These are phyloP conservation scores for Botrytis byssoidea DNA, from an alignment of 2,329 filamentous ascomycete genomes.

Conservation along the genomic window DNA sequence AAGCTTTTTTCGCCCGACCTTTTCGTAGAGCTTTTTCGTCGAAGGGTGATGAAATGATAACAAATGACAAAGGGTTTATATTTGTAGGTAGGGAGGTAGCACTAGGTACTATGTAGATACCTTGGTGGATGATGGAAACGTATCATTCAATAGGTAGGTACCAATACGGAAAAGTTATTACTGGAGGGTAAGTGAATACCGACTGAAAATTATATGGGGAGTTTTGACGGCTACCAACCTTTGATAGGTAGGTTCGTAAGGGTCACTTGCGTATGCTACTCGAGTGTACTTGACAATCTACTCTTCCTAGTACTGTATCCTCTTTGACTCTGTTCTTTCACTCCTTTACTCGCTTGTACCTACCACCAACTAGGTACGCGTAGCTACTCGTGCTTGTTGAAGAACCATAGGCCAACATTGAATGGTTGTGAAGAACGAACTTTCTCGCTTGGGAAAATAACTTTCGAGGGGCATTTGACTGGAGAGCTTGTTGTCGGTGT, in stretches of 20 bases:
- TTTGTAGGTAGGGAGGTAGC: neutral
- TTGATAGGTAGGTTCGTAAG: neutral
- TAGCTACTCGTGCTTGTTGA: neutral
- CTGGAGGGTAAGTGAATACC: conserved; percentile 1
- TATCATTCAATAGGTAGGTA: neutral
- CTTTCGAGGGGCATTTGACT: neutral
- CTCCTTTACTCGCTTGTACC: neutral
- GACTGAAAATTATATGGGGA: neutral
- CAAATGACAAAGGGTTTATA: neutral
- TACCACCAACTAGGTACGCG: neutral
- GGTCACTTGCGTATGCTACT: neutral
- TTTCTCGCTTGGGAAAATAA: neutral
- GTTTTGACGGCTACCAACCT: neutral
- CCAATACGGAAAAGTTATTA: neutral
- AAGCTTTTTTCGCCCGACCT: neutral
- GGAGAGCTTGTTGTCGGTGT: neutral
- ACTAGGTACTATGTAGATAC: neutral
- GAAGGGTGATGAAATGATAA: neutral
- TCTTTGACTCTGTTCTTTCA: neutral
- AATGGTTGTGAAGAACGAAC: neutral
- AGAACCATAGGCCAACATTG: neutral
- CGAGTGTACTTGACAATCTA: neutral
- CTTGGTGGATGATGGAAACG: neutral
- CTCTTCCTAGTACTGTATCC: neutral
- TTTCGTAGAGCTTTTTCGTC: neutral